phyloP scores from a whole-genome alignment of 805 yeast species.

The Yarrowia yakushimensis region DNA sequence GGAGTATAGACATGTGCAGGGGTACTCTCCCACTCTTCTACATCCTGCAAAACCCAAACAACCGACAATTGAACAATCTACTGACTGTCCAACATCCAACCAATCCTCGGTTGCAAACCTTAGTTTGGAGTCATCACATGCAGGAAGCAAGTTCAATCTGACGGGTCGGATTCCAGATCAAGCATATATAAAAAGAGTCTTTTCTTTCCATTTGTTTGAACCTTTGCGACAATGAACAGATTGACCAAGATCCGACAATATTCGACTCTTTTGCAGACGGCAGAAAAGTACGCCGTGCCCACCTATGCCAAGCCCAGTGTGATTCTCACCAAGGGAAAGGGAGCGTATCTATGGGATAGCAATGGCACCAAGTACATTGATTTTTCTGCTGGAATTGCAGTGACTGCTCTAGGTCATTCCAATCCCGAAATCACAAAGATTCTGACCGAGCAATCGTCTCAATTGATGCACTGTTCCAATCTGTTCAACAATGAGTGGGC shows the following conservation, averaged over 20 bases:
- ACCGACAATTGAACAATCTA: no score
- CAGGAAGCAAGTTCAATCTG: no score
- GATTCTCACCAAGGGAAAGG: slow-evolving; percentile 75
- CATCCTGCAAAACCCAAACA: no score
- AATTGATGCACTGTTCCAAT: slow-evolving; percentile 80
- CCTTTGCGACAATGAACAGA: background rate
- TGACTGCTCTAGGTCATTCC: slow-evolving; percentile 89
- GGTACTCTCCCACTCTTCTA: no score
- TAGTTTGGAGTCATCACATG: no score
- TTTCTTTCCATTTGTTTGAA: no score
- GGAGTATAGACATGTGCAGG: no score
- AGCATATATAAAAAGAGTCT: no score
- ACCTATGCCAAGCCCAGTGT: slow-evolving; percentile 46
- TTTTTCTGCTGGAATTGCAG: slow-evolving; percentile 95
- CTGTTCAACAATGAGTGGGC: slow-evolving; percentile 82
- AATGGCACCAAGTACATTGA: slow-evolving; percentile 76
- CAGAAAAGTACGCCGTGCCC: slow-evolving; percentile 36
- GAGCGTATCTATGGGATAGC: slow-evolving; percentile 75
- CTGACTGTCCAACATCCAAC: no score
- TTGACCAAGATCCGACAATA: background rate
- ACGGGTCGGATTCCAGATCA: background rate
- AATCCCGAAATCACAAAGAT: slow-evolving; percentile 71
- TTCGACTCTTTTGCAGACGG: slow-evolving; percentile 14
- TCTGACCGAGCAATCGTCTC: slow-evolving; percentile 64
- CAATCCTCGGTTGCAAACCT: no score